A percentile compares a stretch with the other conserved stretches of the same genome.
Evolutionary conservation across 805 yeast species (phyloP).

Genomic region (Hanseniaspora meyeri): DNA sequence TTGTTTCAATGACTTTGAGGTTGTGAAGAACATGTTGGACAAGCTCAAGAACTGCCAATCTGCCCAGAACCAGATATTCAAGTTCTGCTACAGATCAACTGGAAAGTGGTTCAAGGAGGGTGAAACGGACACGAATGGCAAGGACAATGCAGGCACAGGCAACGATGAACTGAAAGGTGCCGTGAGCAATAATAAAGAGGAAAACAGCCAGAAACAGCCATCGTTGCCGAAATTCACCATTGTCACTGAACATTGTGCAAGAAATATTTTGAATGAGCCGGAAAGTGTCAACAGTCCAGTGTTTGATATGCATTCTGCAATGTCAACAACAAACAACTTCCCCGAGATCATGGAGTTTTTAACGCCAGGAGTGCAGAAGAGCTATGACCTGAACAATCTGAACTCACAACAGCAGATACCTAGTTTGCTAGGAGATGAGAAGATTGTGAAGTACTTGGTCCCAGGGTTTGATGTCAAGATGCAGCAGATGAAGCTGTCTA

Average conservation of each 20-base stretch:
- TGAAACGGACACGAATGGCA: not conserved
- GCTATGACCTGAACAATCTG: not conserved
- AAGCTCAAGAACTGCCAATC: not conserved
- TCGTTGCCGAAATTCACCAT: slow-evolving; percentile 8
- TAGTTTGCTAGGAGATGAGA: slow-evolving; percentile 12
- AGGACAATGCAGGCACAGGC: not conserved
- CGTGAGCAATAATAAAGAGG: not conserved
- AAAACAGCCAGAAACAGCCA: not conserved
- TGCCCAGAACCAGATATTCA: slow-evolving; percentile 7
- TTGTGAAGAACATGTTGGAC: not conserved
- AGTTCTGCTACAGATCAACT: not conserved
- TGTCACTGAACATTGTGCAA: slow-evolving; percentile 12
- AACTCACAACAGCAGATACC: slow-evolving; percentile 5
- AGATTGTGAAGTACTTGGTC: slow-evolving; percentile 11
- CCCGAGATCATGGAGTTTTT: not conserved
- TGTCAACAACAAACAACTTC: not conserved
- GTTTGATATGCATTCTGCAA: not conserved
- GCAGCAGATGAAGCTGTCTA: not conserved
- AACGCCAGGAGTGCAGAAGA: not conserved
- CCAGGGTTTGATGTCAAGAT: slow-evolving; percentile 10
- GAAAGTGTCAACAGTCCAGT: not conserved
- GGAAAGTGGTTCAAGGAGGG: not conserved
- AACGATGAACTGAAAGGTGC: not conserved
- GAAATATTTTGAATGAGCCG: slow-evolving; percentile 12
- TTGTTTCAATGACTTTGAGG: not conserved